Percentiles rank a stretch among this genome's conserved stretches.
phyloP scores from a whole-genome alignment of 2,329 filamentous ascomycete genomes.

The Botryotinia convoluta region DNA sequence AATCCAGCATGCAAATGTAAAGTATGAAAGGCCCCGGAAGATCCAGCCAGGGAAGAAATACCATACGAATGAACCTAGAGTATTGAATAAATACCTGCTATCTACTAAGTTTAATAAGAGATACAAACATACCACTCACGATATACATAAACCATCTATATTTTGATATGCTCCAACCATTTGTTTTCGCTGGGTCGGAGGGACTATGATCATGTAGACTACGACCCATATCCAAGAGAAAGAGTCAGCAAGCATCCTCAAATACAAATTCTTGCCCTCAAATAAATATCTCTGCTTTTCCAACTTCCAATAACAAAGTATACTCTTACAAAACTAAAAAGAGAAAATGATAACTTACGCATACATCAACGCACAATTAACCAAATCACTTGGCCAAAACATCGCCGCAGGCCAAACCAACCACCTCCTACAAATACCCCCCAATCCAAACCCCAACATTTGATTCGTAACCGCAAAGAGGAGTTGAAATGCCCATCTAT shows the following conservation, averaged over 20 bases:
- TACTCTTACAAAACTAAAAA: not conserved
- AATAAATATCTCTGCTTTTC: not conserved
- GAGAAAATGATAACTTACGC: conserved; percentile 40
- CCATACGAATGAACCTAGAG: conserved; percentile 39
- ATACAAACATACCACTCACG: conserved; percentile 43
- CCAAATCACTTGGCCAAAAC: conserved; percentile 62
- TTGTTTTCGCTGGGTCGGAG: conserved; percentile 45
- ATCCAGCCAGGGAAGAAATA: conserved; percentile 56
- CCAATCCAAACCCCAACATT: conserved; percentile 61
- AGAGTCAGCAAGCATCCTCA: not conserved
- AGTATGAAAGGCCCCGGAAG: conserved; percentile 53
- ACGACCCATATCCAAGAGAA: conserved; percentile 42
- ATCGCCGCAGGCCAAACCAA: conserved; percentile 58
- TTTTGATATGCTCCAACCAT: conserved; percentile 50
- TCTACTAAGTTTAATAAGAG: not conserved
- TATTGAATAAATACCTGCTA: not conserved
- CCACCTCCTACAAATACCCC: conserved; percentile 57
- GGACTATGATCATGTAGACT: conserved; percentile 54
- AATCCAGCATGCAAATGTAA: conserved; percentile 70
- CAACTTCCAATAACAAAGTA: not conserved
- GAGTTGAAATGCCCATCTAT: conserved; percentile 48
- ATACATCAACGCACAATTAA: conserved; percentile 48
- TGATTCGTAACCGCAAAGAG: conserved; percentile 59
- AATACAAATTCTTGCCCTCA: not conserved
- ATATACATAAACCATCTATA: conserved; percentile 44